Evolutionary conservation across 768 basidiomycete genomes (phyloP), one percentile per base, ranked within the genome.

Genomic region (Cystobasidium tubakii): DNA sequence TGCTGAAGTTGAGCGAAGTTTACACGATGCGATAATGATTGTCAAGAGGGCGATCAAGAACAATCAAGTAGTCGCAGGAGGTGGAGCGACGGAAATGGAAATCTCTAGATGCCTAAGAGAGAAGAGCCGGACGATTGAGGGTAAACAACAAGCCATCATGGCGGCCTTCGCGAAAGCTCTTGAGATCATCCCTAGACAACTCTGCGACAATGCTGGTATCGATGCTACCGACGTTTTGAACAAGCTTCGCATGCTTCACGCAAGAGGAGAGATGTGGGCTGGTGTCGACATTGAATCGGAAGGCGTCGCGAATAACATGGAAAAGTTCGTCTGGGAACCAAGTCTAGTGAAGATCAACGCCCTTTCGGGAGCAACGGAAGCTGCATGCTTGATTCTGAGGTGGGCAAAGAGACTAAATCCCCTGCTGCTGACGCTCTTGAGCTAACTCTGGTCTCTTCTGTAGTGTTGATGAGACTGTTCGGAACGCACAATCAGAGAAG

Each of bases 21-120:
- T 99, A 77, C 95, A 99, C 80, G 96, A 99, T 80, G 94, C 95
- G 1, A 92, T 98, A 79, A 98, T 98, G 94, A 94, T 99, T n/a
- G 96, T 99, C 54, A 96, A 96, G 83, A 86, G 96, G 66, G 94
- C 96, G 2, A 88, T 99, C 77, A 89, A 89, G 80, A 98, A 93
- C 80, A 92, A 91, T 50, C 90, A 95, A 69, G 89, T 99, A 64
- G 96, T 99, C 42, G 96, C 96, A 12, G 96, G 96, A 42, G 96
- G 96, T 62, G 96, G 96, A 75, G 96, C 96, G 17, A 89, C 91
- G 69, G 96, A 98, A 93, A 95, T 99, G 94, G 95, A 96, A 77
- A 83, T 98, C 50, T 97, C 95, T 42, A 90, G 92, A n/a, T 86
- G 90, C 82, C 89, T 98, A 64, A 89, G 96, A 77, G 88, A 90